A percentile compares a stretch with the other conserved stretches of the same genome.
Evolutionary conservation across 1,284 basidiomycete genomes (phyloP).

Genomic region (Volvariella surrecta): DNA sequence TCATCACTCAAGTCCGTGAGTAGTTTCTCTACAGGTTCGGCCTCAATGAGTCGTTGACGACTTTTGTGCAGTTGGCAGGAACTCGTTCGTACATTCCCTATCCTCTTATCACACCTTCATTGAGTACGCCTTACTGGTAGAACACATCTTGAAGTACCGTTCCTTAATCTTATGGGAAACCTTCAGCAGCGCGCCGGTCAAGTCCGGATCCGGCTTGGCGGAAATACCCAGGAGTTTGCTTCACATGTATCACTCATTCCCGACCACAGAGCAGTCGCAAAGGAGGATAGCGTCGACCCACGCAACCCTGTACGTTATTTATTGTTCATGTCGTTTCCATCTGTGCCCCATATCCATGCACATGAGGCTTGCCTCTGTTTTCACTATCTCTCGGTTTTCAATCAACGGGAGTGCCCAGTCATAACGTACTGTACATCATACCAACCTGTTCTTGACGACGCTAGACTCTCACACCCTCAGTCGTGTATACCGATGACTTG

Average conservation of each 20-base stretch:
- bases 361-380: no score
- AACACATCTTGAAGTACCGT: constrained; percentile 46
- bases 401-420: no score
- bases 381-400: no score
- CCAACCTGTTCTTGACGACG: not conserved
- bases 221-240: constrained; percentile 66
- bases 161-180: constrained; percentile 70
- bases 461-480: constrained; percentile 39
- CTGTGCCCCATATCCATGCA: no score
- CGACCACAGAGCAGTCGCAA: constrained; percentile 35
- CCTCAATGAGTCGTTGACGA: constrained; percentile 4
- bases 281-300: constrained; percentile 21
- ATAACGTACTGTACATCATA: no score
- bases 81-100: constrained; percentile 28
- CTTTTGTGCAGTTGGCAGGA: constrained; percentile 37
- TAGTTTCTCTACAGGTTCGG: constrained; percentile 14
- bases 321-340: constrained; percentile 2
- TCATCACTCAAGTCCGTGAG: constrained; percentile 55
- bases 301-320: constrained; percentile 3
- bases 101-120: constrained; percentile 12
- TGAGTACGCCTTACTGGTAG: constrained; percentile 17
- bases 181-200: constrained; percentile 51
- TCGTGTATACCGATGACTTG: constrained; percentile 42
- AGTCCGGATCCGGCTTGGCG: constrained; percentile 60
- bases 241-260: constrained; percentile 35